Evolutionary conservation across 495 filamentous ascomycete species (phyloP).

Genomic region (Tuber calosporum): DNA sequence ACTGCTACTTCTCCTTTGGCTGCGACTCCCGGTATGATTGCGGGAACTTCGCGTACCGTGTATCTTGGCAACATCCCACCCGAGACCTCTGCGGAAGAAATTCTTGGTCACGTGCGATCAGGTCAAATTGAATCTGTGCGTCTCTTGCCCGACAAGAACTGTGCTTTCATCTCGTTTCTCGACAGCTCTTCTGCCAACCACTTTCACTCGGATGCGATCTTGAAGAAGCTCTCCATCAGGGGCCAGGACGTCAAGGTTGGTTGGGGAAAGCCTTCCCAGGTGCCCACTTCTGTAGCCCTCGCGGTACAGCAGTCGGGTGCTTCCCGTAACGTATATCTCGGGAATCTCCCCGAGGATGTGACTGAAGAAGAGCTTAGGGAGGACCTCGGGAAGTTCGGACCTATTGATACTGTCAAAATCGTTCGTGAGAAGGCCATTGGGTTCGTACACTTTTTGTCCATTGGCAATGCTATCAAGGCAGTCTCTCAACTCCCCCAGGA

Average conservation of each 20-base stretch:
- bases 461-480: slow-evolving; percentile 98
- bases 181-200: slow-evolving; percentile 95
- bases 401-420: slow-evolving; percentile 95
- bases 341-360: slow-evolving; percentile 83
- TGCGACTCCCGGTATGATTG: slow-evolving; percentile 67
- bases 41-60: slow-evolving; percentile 89
- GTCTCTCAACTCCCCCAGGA: slow-evolving; percentile 94
- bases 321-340: slow-evolving; percentile 96
- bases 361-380: slow-evolving; percentile 87
- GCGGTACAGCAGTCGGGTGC: slow-evolving; percentile 96
- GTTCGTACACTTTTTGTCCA: slow-evolving; percentile 95
- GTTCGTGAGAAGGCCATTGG: slow-evolving; percentile 97
- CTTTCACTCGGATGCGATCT: slow-evolving; percentile 97
- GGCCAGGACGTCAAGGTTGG: slow-evolving; percentile 99
- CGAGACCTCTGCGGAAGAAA: slow-evolving; percentile 97
- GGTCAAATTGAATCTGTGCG: slow-evolving; percentile 98
- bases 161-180: slow-evolving; percentile 97
- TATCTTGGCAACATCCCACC: slow-evolving; percentile 97
- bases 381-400: slow-evolving; percentile 91
- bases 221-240: slow-evolving; percentile 96
- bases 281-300: slow-evolving; percentile 90
- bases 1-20: slow-evolving; percentile 64
- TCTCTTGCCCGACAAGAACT: slow-evolving; percentile 96
- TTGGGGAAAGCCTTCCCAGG: slow-evolving; percentile 97
- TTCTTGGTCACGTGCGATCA: slow-evolving; percentile 91